Conservation (phyloP, 1,284 basidiomycete genomes). For the Malassezia equina region DNA sequence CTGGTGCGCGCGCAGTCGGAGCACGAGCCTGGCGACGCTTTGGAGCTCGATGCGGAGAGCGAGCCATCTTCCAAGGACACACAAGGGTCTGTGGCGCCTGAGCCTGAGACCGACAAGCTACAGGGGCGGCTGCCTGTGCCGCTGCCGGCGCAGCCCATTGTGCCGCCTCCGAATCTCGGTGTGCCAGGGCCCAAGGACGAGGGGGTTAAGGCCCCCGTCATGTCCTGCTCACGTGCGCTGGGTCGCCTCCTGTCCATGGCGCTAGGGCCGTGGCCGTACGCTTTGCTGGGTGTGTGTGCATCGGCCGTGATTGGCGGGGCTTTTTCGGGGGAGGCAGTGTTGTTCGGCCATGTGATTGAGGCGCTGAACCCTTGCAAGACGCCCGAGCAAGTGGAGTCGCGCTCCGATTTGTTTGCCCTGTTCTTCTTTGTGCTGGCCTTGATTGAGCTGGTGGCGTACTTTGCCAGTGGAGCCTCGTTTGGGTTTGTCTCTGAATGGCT, state of each 20-base stretch:
- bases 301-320: conserved; percentile 34
- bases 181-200: neutral
- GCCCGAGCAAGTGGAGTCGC: conserved; percentile 18
- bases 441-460: conserved; percentile 30
- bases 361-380: conserved; percentile 40
- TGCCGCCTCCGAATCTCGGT: neutral
- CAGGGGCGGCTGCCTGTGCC: neutral
- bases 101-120: neutral
- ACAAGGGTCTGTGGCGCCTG: neutral
- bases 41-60: neutral
- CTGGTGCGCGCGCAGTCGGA: conserved; percentile 31
- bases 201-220: neutral
- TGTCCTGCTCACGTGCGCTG: conserved; percentile 13
- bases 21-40: neutral
- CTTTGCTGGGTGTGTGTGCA: conserved; percentile 24
- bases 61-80: neutral
- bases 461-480: conserved; percentile 31
- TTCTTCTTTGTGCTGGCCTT: conserved; percentile 36
- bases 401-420: conserved; percentile 26
- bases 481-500: conserved; percentile 33
- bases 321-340: conserved; percentile 34
- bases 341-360: conserved; percentile 38
- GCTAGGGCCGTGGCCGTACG: conserved; percentile 23
- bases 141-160: neutral
- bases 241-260: conserved; percentile 22